A percentile compares a stretch with the other conserved stretches of the same genome.
phyloP scores from a whole-genome alignment of 75 land plant genomes.

The Larix kaempferi region DNA sequence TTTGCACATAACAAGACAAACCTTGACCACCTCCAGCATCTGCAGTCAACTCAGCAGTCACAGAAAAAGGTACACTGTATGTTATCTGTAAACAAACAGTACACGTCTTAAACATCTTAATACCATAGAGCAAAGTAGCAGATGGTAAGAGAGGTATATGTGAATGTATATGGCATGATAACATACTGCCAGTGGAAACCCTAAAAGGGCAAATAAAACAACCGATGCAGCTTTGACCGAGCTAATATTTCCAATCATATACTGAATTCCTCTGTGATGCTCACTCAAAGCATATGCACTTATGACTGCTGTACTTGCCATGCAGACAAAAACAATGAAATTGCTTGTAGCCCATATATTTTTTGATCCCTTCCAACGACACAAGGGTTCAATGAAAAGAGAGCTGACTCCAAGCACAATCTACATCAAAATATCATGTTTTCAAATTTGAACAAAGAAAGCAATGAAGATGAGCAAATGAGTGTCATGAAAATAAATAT shows the following conservation, averaged over 20 bases:
- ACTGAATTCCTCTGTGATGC: slow-evolving; percentile 37
- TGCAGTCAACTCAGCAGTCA: slow-evolving; percentile 87
- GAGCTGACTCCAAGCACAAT: slow-evolving; percentile 88
- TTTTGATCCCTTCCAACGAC: slow-evolving; percentile 68
- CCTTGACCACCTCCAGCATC: slow-evolving; percentile 87
- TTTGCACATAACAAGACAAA: slow-evolving; percentile 13
- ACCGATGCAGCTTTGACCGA: slow-evolving; percentile 59
- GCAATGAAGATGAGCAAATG: background rate
- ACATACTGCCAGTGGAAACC: slow-evolving; percentile 90
- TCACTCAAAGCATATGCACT: slow-evolving; percentile 49
- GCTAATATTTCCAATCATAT: slow-evolving; percentile 35
- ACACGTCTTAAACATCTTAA: background rate
- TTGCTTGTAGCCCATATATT: slow-evolving; percentile 92
- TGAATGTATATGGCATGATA: background rate
- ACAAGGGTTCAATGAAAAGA: slow-evolving; percentile 82
- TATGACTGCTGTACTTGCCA: slow-evolving; percentile 79
- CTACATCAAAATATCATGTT: slow-evolving; percentile 20
- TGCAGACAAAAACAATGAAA: slow-evolving; percentile 82
- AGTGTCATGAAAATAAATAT: background rate
- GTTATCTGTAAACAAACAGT: slow-evolving; percentile 46
- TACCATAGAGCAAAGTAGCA: background rate
- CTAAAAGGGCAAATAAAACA: slow-evolving; percentile 79
- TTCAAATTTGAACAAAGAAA: background rate
- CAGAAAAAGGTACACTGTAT: slow-evolving; percentile 83
- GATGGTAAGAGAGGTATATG: background rate